These are phyloP conservation scores for Sergeia podlipaevii DNA, from an alignment of 208 protist species.

Conservation along the genomic window DNA sequence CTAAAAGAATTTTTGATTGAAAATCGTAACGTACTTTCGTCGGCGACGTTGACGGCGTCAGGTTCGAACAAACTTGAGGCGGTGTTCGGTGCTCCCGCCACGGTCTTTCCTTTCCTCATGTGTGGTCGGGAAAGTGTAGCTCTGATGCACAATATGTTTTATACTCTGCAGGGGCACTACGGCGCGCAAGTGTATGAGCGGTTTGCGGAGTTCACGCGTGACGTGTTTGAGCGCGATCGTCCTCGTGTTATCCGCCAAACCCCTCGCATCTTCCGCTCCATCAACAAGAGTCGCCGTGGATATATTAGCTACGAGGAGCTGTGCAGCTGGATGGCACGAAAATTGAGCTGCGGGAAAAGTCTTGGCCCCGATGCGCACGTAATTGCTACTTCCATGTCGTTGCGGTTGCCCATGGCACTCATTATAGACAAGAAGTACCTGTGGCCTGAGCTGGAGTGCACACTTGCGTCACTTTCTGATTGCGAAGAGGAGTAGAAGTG, in stretches of 20 bases:
- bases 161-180: slow-evolving; percentile 54
- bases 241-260: slow-evolving; percentile 67
- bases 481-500: slow-evolving; percentile 53
- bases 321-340: slow-evolving; percentile 79
- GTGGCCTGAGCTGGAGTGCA: slow-evolving; percentile 46
- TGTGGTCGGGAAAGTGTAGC: slow-evolving; percentile 74
- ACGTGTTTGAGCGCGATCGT: slow-evolving; percentile 60
- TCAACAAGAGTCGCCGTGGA: slow-evolving; percentile 71
- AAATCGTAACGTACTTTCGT: slow-evolving; percentile 64
- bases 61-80: slow-evolving; percentile 79
- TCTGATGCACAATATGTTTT: slow-evolving; percentile 52
- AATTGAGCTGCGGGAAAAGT: slow-evolving; percentile 69
- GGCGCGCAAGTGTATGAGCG: slow-evolving; percentile 51
- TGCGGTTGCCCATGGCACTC: slow-evolving; percentile 67
- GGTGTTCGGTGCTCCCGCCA: slow-evolving; percentile 83
- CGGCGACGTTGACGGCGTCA: slow-evolving; percentile 54
- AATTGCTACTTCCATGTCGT: slow-evolving; percentile 61
- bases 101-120: slow-evolving; percentile 78
- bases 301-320: slow-evolving; percentile 85
- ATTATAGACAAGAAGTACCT: slow-evolving; percentile 46
- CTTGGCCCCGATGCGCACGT: slow-evolving; percentile 64
- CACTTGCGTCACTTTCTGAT: slow-evolving; percentile 55
- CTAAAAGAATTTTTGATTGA: slow-evolving; percentile 71
- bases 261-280: slow-evolving; percentile 72
- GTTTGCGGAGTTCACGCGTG: slow-evolving; percentile 52